Percentiles rank a stretch among this genome's conserved stretches.
Evolutionary conservation across 768 basidiomycete species (phyloP).

Genomic region (Lactarius sanguifluus): DNA sequence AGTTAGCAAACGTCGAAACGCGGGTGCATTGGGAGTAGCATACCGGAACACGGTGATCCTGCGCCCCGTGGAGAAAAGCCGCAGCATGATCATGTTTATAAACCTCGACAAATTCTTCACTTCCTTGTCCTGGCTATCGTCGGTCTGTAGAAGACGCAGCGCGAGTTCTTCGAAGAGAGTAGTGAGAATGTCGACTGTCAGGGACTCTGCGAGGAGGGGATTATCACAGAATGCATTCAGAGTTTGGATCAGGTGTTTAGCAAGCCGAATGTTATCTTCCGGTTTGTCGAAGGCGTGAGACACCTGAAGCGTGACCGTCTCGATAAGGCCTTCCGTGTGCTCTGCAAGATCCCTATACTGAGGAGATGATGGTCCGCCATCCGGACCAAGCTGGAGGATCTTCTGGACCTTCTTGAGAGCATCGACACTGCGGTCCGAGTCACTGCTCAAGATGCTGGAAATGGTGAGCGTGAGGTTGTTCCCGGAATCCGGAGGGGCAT

Average conservation of each 20-base stretch:
- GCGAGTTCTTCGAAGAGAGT: constrained; percentile 91
- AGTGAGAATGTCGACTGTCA: constrained; percentile 82
- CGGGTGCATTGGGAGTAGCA: constrained; percentile 32
- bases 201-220: constrained; percentile 77
- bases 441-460: constrained; percentile 85
- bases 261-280: constrained; percentile 85
- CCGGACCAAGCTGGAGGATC: constrained; percentile 73
- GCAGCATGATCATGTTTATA: constrained; percentile 97
- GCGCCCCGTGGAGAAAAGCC: constrained; percentile 86
- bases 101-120: constrained; percentile 93
- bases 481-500: constrained; percentile 34
- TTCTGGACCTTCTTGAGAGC: constrained; percentile 92
- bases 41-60: constrained; percentile 91
- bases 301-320: constrained; percentile 90
- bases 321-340: constrained; percentile 80
- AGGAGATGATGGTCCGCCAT: constrained; percentile 63
- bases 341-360: constrained; percentile 78
- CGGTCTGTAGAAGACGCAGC: constrained; percentile 87
- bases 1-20: background rate
- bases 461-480: constrained; percentile 80
- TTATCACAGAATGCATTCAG: constrained; percentile 95
- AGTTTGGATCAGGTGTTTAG: constrained; percentile 97
- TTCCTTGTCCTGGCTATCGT: constrained; percentile 78
- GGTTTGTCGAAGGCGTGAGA: constrained; percentile 85
- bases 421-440: constrained; percentile 84